These are phyloP conservation scores for Venturia carpophila DNA, from an alignment of 2,329 filamentous ascomycete species.

Conservation along the genomic window DNA sequence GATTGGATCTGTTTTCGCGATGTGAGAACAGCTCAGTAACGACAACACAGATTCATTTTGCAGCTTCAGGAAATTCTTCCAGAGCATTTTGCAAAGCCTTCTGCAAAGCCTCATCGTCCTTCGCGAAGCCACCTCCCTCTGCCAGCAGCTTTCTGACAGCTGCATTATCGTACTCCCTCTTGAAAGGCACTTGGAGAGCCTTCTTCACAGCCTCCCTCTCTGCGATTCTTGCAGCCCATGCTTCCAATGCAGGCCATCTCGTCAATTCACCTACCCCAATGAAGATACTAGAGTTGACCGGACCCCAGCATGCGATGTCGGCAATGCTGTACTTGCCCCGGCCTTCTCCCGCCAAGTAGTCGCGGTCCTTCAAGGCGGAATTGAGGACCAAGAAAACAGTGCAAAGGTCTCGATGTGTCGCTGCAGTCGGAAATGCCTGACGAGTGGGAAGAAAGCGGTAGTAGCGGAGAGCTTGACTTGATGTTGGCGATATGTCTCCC, in stretches of 20 bases:
- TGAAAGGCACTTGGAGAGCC: conserved; percentile 13
- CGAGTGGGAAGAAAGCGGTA: background rate
- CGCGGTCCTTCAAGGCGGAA: conserved; percentile 45
- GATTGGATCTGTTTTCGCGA: too few species aligned
- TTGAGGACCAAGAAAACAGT: conserved; percentile 48
- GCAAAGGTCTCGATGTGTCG: conserved; percentile 46
- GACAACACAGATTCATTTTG: background rate
- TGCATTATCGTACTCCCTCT: background rate
- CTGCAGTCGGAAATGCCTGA: conserved; percentile 23
- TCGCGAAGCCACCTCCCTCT: background rate
- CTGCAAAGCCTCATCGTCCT: background rate
- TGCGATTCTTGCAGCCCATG: conserved; percentile 11
- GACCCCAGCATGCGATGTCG: conserved; percentile 33
- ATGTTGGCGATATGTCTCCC: conserved; percentile 39
- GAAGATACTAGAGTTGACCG: conserved; percentile 14
- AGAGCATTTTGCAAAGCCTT: conserved; percentile 6
- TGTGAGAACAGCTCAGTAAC: background rate
- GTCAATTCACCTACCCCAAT: conserved; percentile 1
- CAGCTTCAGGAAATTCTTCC: background rate
- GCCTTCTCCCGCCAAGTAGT: conserved; percentile 47
- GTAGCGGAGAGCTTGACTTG: conserved; percentile 36
- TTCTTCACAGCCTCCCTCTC: conserved; percentile 11
- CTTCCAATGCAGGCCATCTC: conserved; percentile 11
- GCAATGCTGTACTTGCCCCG: conserved; percentile 48
- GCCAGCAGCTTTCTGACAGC: background rate